These are phyloP conservation scores for Cordyceps militaris DNA, from an alignment of 2,329 filamentous ascomycete species.

Conservation along the genomic window DNA sequence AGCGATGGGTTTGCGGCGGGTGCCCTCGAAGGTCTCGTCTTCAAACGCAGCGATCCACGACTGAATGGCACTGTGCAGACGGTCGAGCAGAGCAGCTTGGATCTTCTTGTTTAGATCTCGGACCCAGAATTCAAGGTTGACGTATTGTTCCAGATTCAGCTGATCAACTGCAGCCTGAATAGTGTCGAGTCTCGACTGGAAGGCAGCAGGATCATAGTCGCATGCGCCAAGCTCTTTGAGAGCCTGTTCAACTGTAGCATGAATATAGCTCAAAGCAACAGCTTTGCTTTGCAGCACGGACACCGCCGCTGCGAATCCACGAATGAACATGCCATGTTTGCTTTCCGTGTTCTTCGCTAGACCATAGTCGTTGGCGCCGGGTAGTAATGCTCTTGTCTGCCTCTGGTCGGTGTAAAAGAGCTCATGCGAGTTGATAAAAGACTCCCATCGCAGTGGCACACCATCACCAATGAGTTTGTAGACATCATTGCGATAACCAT, in stretches of 20 bases:
- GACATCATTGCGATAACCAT: slow-evolving; percentile 86
- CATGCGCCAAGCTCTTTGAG: slow-evolving; percentile 78
- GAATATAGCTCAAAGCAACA: slow-evolving; percentile 66
- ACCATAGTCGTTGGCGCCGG: slow-evolving; percentile 33
- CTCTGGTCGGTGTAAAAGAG: slow-evolving; percentile 55
- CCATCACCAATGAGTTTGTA: slow-evolving; percentile 79
- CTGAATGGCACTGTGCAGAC: slow-evolving; percentile 75
- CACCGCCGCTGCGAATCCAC: slow-evolving; percentile 82
- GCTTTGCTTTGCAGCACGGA: slow-evolving; percentile 87
- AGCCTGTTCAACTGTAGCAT: slow-evolving; percentile 74
- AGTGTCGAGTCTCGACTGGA: slow-evolving; percentile 71
- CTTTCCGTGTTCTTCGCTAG: slow-evolving; percentile 61
- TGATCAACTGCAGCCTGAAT: slow-evolving; percentile 94
- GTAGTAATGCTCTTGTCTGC: slow-evolving; percentile 38
- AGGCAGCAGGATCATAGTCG: slow-evolving; percentile 70
- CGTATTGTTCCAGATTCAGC: slow-evolving; percentile 91
- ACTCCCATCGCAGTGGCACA: slow-evolving; percentile 89
- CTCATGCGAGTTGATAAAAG: slow-evolving; percentile 95
- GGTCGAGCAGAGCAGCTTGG: slow-evolving; percentile 69
- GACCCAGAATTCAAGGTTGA: slow-evolving; percentile 89
- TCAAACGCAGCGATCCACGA: slow-evolving; percentile 86
- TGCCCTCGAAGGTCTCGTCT: slow-evolving; percentile 48
- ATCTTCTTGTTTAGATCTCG: slow-evolving; percentile 79
- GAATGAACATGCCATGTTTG: slow-evolving; percentile 93
- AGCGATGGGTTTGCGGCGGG: slow-evolving; percentile 42